A percentile compares a stretch with the other conserved stretches of the same genome.
Conservation (phyloP, 768 basidiomycete species). For the Boletellus emodensis region DNA sequence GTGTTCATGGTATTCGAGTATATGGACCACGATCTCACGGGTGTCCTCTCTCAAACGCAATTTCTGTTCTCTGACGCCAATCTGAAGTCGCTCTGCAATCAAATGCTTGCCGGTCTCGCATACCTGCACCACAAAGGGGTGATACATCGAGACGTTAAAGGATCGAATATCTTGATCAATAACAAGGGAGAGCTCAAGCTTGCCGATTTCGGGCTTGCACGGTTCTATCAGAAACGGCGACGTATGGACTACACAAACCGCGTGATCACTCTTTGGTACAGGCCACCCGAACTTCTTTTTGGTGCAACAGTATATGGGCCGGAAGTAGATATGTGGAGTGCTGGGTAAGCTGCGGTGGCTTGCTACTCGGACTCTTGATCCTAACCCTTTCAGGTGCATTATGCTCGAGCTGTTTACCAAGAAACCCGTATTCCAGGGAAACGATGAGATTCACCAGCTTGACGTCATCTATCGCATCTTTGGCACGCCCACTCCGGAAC, state of each 20-base stretch:
- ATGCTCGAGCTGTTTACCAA: conserved; percentile 97
- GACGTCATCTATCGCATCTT: conserved; percentile 88
- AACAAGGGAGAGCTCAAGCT: conserved; percentile 91
- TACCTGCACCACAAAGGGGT: conserved; percentile 96
- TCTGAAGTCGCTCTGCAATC: conserved; percentile 90
- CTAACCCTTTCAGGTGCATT: conserved; percentile 68
- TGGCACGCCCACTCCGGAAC: conserved; percentile 79
- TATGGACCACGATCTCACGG: conserved; percentile 97
- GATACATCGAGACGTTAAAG: conserved; percentile 98
- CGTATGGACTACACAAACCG: conserved; percentile 97
- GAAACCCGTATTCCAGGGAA: conserved; percentile 96
- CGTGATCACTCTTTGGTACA: conserved; percentile 98
- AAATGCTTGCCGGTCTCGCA: conserved; percentile 92
- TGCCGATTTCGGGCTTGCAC: conserved; percentile 94
- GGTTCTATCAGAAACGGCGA: conserved; percentile 91
- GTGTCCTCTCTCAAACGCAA: conserved; percentile 86
- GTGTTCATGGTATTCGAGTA: conserved; percentile 99
- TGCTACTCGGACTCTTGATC: background rate
- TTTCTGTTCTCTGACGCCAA: conserved; percentile 83
- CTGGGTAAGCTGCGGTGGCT: conserved; percentile 56
- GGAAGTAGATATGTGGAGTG: conserved; percentile 99
- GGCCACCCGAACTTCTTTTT: conserved; percentile 91
- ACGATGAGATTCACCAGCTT: conserved; percentile 96
- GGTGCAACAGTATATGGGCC: conserved; percentile 96
- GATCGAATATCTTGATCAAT: conserved; percentile 94